These are phyloP conservation scores for Penicillium sclerotigenum DNA, from an alignment of 2,329 filamentous ascomycete genomes.

Conservation along the genomic window DNA sequence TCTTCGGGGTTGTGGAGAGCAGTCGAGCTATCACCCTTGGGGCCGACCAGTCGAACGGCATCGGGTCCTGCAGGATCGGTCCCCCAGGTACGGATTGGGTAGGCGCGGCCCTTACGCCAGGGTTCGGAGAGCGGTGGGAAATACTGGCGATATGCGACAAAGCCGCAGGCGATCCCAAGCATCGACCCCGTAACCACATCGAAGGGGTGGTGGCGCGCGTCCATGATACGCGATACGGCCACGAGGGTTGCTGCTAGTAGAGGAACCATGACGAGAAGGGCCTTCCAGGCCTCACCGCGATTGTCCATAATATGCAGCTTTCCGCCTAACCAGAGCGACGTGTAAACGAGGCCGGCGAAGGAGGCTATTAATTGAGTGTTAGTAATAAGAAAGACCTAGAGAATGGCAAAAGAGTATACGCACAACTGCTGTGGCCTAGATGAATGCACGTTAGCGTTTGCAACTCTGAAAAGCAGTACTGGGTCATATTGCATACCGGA, in stretches of 20 bases:
- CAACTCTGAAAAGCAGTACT: neutral
- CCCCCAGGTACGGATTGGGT: conserved; percentile 59
- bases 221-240: conserved; percentile 59
- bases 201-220: conserved; percentile 60
- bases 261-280: conserved; percentile 53
- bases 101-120: conserved; percentile 58
- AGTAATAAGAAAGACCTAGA: conserved; percentile 8
- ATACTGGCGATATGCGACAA: conserved; percentile 56
- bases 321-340: conserved; percentile 58
- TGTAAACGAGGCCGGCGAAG: conserved; percentile 58
- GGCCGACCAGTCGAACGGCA: conserved; percentile 1
- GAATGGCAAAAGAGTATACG: conserved; percentile 1
- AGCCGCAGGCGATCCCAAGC: conserved; percentile 53
- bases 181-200: conserved; percentile 57
- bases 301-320: conserved; percentile 60
- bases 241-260: conserved; percentile 54
- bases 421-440: conserved; percentile 52
- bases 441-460: conserved; percentile 9
- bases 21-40: conserved; percentile 19
- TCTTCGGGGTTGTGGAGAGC: conserved; percentile 35
- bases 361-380: conserved; percentile 42
- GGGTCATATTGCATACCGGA: conserved; percentile 40
- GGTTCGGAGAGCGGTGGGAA: conserved; percentile 56
- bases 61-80: conserved; percentile 38
- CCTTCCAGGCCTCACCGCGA: conserved; percentile 59